Evolutionary conservation across 1,284 basidiomycete species (phyloP).

Genomic region (Moniliophthora roreri): DNA sequence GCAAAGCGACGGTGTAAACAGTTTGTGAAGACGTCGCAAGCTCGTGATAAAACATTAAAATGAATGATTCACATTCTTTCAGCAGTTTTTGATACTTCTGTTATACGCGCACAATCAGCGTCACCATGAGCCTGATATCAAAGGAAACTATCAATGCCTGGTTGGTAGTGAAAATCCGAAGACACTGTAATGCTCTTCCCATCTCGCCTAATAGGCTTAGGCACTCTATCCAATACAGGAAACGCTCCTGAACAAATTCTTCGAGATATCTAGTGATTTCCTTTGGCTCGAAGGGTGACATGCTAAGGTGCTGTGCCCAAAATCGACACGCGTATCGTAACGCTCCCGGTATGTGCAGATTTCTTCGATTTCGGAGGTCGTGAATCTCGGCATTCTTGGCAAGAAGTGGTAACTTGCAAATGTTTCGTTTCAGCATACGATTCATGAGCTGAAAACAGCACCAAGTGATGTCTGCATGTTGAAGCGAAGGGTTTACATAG

Average conservation of each 20-base stretch:
- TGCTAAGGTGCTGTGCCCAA: not conserved
- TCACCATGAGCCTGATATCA: too few species aligned
- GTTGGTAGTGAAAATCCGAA: not conserved
- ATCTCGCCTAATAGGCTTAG: not conserved
- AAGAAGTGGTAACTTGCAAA: not conserved
- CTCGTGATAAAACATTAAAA: too few species aligned
- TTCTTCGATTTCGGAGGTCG: too few species aligned
- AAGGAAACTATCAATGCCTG: too few species aligned
- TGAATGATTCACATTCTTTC: too few species aligned
- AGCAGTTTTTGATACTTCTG: too few species aligned
- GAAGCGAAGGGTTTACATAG: not conserved
- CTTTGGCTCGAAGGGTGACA: not conserved
- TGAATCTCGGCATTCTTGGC: too few species aligned
- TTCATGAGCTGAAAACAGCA: not conserved
- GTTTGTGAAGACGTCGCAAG: too few species aligned
- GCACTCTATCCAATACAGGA: not conserved
- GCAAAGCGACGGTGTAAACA: too few species aligned
- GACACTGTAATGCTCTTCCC: not conserved
- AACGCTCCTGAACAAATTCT: not conserved
- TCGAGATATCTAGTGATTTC: not conserved
- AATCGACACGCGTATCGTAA: not conserved
- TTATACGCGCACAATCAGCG: too few species aligned
- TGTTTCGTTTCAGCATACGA: not conserved
- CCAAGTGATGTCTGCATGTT: not conserved
- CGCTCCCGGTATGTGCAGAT: not conserved